Evolutionary conservation across 1,139 yeast species (phyloP).

Genomic region (Pichia sp.): DNA sequence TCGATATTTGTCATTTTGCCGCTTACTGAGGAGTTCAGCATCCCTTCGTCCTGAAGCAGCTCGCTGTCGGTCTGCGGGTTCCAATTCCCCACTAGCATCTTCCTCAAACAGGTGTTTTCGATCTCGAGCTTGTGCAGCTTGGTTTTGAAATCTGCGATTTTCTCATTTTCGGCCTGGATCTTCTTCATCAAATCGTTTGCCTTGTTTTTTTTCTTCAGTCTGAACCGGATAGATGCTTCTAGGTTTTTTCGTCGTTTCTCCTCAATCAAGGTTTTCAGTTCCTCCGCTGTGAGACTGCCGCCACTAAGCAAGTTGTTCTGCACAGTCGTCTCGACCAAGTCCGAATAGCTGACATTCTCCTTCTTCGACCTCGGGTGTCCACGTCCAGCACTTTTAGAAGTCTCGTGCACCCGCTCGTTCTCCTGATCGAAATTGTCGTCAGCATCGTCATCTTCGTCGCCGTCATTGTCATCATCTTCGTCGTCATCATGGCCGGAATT

Average conservation of each 20-base stretch:
- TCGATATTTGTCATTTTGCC: background rate
- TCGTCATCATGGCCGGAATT: no score
- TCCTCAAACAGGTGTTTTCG: constrained; percentile 77
- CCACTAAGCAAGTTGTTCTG: no score
- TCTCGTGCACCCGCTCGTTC: no score
- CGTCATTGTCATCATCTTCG: no score
- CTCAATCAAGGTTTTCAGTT: background rate
- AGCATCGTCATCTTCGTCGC: no score
- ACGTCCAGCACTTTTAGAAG: no score
- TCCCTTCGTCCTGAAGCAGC: background rate
- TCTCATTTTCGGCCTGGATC: constrained; percentile 38
- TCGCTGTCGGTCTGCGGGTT: background rate
- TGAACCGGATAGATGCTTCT: constrained; percentile 59
- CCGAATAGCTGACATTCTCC: no score
- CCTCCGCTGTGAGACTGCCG: background rate
- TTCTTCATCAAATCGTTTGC: constrained; percentile 55
- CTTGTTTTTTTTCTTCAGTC: constrained; percentile 56
- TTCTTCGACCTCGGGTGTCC: no score
- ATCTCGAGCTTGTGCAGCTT: constrained; percentile 48
- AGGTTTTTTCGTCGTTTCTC: constrained; percentile 52
- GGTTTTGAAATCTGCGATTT: constrained; percentile 27
- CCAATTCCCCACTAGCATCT: constrained; percentile 43
- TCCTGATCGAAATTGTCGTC: no score
- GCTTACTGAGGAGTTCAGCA: background rate
- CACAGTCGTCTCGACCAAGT: no score